A percentile compares a stretch with the other conserved stretches of the same genome.
phyloP scores from a whole-genome alignment of 345 rosid species.

The Hypericum perforatum region DNA sequence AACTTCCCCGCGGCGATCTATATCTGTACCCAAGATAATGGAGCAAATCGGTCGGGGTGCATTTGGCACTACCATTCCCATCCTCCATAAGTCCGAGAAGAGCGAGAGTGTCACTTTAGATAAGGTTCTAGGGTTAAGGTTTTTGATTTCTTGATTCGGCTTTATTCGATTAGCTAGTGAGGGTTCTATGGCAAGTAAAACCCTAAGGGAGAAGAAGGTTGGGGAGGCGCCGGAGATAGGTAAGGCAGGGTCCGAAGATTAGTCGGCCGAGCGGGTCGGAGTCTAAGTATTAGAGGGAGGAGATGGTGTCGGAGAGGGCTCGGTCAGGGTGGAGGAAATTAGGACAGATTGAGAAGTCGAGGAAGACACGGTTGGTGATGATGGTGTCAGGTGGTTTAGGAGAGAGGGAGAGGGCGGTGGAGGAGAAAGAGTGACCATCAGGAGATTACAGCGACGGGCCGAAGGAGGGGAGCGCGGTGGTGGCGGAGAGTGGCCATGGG shows the following conservation, averaged over 20 bases:
- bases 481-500: constrained; percentile 13
- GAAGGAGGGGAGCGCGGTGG: constrained; percentile 26
- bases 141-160: too few relatives aligned
- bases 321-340: constrained; percentile 55
- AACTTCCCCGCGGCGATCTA: too few relatives aligned
- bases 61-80: too few relatives aligned
- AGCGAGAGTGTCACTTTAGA: too few relatives aligned
- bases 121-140: too few relatives aligned
- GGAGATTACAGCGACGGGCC: constrained; percentile 19
- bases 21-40: too few relatives aligned
- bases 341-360: constrained; percentile 82
- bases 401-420: constrained; percentile 27
- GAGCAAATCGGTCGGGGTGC: too few relatives aligned
- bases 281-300: constrained; percentile 40
- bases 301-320: constrained; percentile 28
- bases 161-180: too few relatives aligned
- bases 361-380: constrained; percentile 77
- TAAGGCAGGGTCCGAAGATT: constrained; percentile 63
- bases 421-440: constrained; percentile 8
- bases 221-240: too few relatives aligned
- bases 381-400: constrained; percentile 74
- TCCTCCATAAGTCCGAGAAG: too few relatives aligned
- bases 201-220: too few relatives aligned
- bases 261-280: constrained; percentile 64
- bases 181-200: too few relatives aligned